These are phyloP conservation scores for Saturnispora sekii DNA, from an alignment of 805 yeast species.

Conservation along the genomic window DNA sequence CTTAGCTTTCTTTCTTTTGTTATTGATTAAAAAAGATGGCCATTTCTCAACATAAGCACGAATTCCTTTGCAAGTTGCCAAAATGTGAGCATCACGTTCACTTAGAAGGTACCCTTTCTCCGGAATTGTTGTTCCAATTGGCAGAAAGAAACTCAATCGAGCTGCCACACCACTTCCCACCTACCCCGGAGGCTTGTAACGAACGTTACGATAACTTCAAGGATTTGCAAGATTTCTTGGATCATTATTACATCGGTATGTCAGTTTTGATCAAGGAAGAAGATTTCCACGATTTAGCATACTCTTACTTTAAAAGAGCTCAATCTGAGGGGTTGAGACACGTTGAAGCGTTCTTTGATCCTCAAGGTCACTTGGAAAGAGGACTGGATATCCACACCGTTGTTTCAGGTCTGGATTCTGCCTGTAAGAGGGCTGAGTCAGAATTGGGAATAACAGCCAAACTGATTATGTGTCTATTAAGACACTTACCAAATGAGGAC, in stretches of 20 bases:
- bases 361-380: constrained; percentile 73
- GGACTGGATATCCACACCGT: constrained; percentile 52
- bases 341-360: constrained; percentile 75
- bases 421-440: constrained; percentile 49
- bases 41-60: constrained; percentile 24
- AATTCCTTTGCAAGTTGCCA: constrained; percentile 60
- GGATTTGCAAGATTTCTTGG: constrained; percentile 68
- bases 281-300: constrained; percentile 73
- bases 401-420: constrained; percentile 56
- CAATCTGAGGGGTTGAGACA: constrained; percentile 51
- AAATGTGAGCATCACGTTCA: constrained; percentile 86
- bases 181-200: constrained; percentile 44
- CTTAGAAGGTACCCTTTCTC: constrained; percentile 74
- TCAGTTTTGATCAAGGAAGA: constrained; percentile 57
- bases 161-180: constrained; percentile 58
- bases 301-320: constrained; percentile 57
- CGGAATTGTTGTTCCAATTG: constrained; percentile 58
- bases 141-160: constrained; percentile 54
- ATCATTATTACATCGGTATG: constrained; percentile 75
- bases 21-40: background rate
- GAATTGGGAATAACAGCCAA: constrained; percentile 59
- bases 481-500: constrained; percentile 58
- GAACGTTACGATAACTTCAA: constrained; percentile 51
- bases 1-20: background rate
- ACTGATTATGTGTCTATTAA: constrained; percentile 70